Evolutionary conservation across 768 basidiomycete species (phyloP), one percentile per base, ranked within the genome.

Genomic region (Cystobasidium tubakii): DNA sequence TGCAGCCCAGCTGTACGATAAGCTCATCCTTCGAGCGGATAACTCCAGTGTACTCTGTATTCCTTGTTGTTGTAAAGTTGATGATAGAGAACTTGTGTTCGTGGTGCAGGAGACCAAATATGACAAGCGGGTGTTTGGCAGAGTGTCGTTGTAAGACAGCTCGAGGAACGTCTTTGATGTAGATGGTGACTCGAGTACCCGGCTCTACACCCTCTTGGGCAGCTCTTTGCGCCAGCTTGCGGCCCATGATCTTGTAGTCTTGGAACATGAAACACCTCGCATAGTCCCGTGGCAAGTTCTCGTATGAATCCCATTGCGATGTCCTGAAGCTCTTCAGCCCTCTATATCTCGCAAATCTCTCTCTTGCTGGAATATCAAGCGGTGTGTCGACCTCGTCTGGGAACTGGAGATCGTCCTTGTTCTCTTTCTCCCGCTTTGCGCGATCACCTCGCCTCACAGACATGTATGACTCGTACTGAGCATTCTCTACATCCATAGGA

Each of bases 311-410:
- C 96, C 95, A 99, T 43, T 91, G 91, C 80, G 91, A 93, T 6
- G 95, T 98, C 43, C 95, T 84, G 85, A 99, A 91, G 17, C 90
- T 92, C 60, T 88, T 87, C 82, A 99, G 81, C 9, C 95, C 95
- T 73, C 95, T 88, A 81, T 88, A 99, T 62, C 94, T 86, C 78
- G 92, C 91, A 83, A 98, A 98, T 13, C 96, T 87, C 12, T 85
- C 85, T 21, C 86, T 84, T 1, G 94, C 94, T 1, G 90, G 82
- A 12, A 88, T 83, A 72, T 97, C 90, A 76, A 87, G 87, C 0
- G 95, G 95, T 0, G 96, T 98, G 78, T 98, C 94, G 13, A 95
- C 85, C 81, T 99, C 95, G 79, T 99, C 95, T 0, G 95, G 95
- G 82, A 97, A 99, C n/a, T 86, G 84, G 29, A 87, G 82, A 76